Evolutionary conservation across 2,329 filamentous ascomycete genomes (phyloP), one percentile per base, ranked within the genome.

Genomic region (Penicillium sp.): DNA sequence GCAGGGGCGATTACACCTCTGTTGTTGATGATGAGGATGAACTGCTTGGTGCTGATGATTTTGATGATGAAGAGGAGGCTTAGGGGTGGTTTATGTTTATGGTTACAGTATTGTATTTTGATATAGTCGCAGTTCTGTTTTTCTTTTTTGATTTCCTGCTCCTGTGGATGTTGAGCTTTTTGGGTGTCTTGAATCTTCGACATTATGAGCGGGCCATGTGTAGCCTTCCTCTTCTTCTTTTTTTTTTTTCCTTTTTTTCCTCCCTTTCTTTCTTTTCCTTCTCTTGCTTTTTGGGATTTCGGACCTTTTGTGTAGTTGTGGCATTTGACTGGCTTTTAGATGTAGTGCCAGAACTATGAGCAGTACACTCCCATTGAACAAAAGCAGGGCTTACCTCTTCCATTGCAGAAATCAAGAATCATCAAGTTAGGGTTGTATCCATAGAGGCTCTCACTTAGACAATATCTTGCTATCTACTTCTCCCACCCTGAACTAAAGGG

Each of bases 11-110:
- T 72, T 97, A 97, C 72, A 84, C 87, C 14, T 82, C 88, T 66
- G 91, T 96, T 47, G 91, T 96, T 66, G 89, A 94, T 47, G 94
- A 97, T 69, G 94, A 97, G 71, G 93, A 93, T 45, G 93, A 97
- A 78, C 77, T 99, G 62, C 76, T 99, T 34, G 94, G 94, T 1
- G 66, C 65, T 0, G 93, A 97, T 63, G 92, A 96, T 56, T 91
- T 91, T 62, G 93, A 97, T 62, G 93, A 97, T 61, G 93, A 97
- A 58, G 89, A 76, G 48, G 74, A 76, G 51, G 67, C 67, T 41
- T 74, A 64, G 53, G 34, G 27, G 29, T 30, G 32, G 11, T 8
- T 40, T 27, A 14, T 23, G 16, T 16, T 30, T 18, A 40, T 8
- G 29, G 19, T 7, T 34, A 26, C 13, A 18, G 38, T 43, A 32